Evolutionary conservation across 2,329 filamentous ascomycete species (phyloP), one percentile per base, ranked within the genome.

Genomic region (Penicillium sp.): DNA sequence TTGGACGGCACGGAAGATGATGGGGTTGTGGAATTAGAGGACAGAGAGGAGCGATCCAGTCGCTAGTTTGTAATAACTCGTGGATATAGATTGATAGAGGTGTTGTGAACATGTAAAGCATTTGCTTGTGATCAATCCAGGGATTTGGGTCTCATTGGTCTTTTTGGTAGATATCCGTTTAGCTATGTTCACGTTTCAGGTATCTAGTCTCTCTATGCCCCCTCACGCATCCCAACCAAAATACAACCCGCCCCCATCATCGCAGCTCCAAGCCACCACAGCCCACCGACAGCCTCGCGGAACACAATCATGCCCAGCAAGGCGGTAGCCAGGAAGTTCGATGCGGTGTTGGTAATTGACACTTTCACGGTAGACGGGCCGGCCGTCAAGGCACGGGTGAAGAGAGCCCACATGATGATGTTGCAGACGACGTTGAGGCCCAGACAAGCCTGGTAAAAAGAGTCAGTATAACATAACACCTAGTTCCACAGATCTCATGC

Each of bases 291-390:
- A 8, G 70, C 63, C 66, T 86, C 83, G 5, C 71, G 69, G 59
- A 86, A 86, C 8, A 86, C 76, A 35, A 81, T 53, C 64, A 78
- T 76, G 0, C 83, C 82, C 46, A 85, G 67, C 6, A 85, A 42
- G 0, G 83, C 83, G 1, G 83, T 86, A 44, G 84, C 67, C 54
- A 86, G 73, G 68, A 86, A 86, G 61, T 86, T 86, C 2, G 82
- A 77, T 46, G 79, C 79, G 14, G 84, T 85, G 58, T 86, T 86
- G 50, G 85, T 82, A 54, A 86, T 80, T 46, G 79, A 81, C 50
- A 85, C 83, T 49, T 82, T 81, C 2, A 82, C 82, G 2, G 83
- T 85, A 11, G 81, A 84, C 31, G 78, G 76, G 0, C 79, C 78
- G 16, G 82, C 78, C 0, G 82, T 85, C 14, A 86, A 70, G 13